Conservation (phyloP, 2,329 filamentous ascomycete genomes). For the Penicillium sp. region DNA sequence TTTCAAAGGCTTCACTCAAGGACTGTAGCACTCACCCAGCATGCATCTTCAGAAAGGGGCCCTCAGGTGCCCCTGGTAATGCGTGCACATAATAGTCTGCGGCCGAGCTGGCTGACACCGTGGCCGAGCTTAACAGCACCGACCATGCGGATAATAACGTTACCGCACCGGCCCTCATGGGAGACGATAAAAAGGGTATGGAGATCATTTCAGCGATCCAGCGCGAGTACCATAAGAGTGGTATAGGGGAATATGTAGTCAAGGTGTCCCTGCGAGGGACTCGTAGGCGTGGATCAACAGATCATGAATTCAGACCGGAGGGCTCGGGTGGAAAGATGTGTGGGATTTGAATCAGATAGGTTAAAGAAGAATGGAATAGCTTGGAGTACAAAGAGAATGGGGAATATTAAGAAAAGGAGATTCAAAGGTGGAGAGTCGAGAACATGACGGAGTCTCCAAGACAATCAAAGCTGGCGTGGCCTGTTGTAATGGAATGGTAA, state of each 20-base stretch:
- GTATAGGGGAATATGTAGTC: constrained; percentile 1
- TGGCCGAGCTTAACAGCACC: constrained; percentile 26
- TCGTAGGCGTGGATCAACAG: constrained; percentile 14
- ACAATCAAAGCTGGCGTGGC: constrained; percentile 17
- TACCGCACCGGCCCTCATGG: constrained; percentile 12
- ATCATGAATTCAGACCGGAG: constrained; percentile 15
- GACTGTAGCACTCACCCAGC: constrained; percentile 66
- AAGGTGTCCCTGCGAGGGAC: constrained; percentile 19
- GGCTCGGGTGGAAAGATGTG: neutral
- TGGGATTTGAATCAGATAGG: neutral
- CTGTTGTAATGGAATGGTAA: constrained; percentile 3
- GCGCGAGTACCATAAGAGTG: constrained; percentile 4
- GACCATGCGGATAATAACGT: constrained; percentile 28
- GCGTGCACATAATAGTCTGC: constrained; percentile 87
- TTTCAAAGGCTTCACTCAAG: neutral
- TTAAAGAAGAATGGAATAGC: neutral
- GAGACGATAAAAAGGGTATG: constrained; percentile 17
- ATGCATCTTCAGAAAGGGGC: constrained; percentile 89
- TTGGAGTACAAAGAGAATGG: neutral
- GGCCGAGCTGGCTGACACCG: constrained; percentile 52
- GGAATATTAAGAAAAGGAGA: neutral
- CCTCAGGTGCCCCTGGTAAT: constrained; percentile 77
- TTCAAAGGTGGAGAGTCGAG: constrained; percentile 8
- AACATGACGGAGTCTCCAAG: constrained; percentile 10
- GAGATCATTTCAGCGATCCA: constrained; percentile 17